phyloP scores from a whole-genome alignment of 2,329 filamentous ascomycete species.

The Aspergillus latus region DNA sequence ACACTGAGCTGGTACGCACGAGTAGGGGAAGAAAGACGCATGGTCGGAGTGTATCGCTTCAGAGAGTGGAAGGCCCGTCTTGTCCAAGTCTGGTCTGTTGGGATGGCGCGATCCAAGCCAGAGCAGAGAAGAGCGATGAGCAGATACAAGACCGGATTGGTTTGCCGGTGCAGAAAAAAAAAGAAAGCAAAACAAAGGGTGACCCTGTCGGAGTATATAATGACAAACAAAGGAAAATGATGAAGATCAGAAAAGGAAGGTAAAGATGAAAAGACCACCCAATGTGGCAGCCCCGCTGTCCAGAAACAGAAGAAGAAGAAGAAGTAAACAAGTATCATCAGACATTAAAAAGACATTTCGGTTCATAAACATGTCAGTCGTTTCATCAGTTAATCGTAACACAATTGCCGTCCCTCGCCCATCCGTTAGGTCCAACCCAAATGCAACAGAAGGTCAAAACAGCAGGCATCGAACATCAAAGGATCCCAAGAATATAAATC shows the following conservation, averaged over 20 bases:
- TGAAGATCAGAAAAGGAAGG: constrained; percentile 5
- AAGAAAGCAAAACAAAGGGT: constrained; percentile 2
- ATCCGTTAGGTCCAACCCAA: constrained; percentile 14
- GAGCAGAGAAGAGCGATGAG: neutral
- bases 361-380: constrained; percentile 25
- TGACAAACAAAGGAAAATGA: constrained; percentile 13
- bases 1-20: constrained; percentile 2
- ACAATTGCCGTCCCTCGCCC: constrained; percentile 21
- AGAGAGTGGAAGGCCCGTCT: constrained; percentile 1
- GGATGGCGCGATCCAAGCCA: neutral
- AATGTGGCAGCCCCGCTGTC: constrained; percentile 17
- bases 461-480: constrained; percentile 1
- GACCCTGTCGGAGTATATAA: constrained; percentile 11
- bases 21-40: neutral
- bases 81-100: neutral
- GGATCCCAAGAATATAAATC: constrained; percentile 13
- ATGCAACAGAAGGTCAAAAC: constrained; percentile 19
- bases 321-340: constrained; percentile 21
- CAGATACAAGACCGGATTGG: too few species aligned
- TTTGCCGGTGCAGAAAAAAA: neutral
- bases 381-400: constrained; percentile 27
- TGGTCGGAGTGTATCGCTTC: constrained; percentile 5
- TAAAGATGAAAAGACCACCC: constrained; percentile 8
- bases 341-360: constrained; percentile 18
- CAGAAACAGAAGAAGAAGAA: constrained; percentile 12